Conservation (phyloP, 495 filamentous ascomycete species). For the Penicillium ucsense region DNA sequence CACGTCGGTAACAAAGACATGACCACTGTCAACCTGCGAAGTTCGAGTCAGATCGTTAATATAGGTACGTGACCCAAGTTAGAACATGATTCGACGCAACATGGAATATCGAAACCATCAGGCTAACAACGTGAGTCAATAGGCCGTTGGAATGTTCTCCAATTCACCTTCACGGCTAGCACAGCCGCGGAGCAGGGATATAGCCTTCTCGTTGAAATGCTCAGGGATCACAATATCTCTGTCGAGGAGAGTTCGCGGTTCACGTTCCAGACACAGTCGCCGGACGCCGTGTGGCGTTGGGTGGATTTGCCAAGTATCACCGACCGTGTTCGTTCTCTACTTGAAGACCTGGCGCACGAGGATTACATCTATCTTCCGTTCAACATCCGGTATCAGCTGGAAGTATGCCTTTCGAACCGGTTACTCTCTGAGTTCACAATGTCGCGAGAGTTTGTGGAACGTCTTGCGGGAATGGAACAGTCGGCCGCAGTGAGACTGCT, state of each 20-base stretch:
- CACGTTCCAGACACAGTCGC: constrained; percentile 6
- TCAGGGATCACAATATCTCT: constrained; percentile 68
- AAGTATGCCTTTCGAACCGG: constrained; percentile 78
- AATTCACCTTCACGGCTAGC: constrained; percentile 20
- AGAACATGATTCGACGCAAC: no score
- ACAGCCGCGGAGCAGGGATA: constrained; percentile 28
- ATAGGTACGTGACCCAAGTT: constrained; percentile 44
- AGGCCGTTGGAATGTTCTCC: constrained; percentile 35
- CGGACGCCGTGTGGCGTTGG: constrained; percentile 42
- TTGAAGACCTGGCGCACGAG: constrained; percentile 24
- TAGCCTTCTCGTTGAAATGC: constrained; percentile 36
- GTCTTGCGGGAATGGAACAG: constrained; percentile 42
- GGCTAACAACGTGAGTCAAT: no score
- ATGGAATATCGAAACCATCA: no score
- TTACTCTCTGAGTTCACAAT: constrained; percentile 74
- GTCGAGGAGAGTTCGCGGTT: constrained; percentile 23
- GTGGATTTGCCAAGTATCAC: constrained; percentile 34
- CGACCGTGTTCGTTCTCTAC: constrained; percentile 10
- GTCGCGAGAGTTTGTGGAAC: constrained; percentile 50
- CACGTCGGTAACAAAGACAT: constrained; percentile 20
- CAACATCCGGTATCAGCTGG: constrained; percentile 76
- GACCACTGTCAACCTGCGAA: constrained; percentile 48
- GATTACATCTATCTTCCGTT: constrained; percentile 49
- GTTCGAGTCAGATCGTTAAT: constrained; percentile 53
- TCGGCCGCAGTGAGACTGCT: constrained; percentile 43